Evolutionary conservation across 345 rosid species (phyloP), one percentile per base, ranked within the genome.

Genomic region (Punica granatum): DNA sequence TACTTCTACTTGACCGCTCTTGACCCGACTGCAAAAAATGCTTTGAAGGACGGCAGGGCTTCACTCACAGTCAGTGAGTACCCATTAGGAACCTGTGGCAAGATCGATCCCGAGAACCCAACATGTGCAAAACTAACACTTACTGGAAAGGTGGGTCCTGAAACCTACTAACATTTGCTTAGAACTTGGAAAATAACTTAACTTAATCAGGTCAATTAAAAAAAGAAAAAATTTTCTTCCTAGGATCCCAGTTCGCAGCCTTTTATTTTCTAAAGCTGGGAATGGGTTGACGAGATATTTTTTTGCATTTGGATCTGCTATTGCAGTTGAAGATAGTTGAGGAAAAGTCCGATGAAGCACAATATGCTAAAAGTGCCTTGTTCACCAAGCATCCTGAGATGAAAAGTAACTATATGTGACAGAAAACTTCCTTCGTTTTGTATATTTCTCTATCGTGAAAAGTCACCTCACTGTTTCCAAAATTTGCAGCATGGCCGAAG

Each of bases 1-100:
- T 94, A 88, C 78, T 94, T 94, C 74, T 94, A 94, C 85, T 83
- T 94, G 81, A 94, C 97, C 32, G 71, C 85, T 42, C 99, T 94
- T 67, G 99, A 94, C 84, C 97, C 96, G 74, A 94, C 98, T 11
- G 92, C 98, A 1, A 78, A 81, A 69, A 82, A 93, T 76, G 98
- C 97, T 6, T 54, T 87, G 53, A 73, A 73, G 69, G 98, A 93
- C 73, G 67, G 71, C 48, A 85, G 94, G 68, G 85, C 98, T 71
- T 93, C 98, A 3, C 74, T 90, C 43, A 63, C 99, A 7, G 44
- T 84, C 53, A 93, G 98, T 21, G 98, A 93, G 84, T 84, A 86
- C 70, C 90, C 97, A 30, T 23, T 93, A 59, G 97, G 95, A 78
- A 93, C 99, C 60, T 93, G 98, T 76, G 90, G 90, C 67, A 82